Evolutionary conservation across 495 filamentous ascomycete genomes (phyloP).

Genomic region (Penicillium paxilli): DNA sequence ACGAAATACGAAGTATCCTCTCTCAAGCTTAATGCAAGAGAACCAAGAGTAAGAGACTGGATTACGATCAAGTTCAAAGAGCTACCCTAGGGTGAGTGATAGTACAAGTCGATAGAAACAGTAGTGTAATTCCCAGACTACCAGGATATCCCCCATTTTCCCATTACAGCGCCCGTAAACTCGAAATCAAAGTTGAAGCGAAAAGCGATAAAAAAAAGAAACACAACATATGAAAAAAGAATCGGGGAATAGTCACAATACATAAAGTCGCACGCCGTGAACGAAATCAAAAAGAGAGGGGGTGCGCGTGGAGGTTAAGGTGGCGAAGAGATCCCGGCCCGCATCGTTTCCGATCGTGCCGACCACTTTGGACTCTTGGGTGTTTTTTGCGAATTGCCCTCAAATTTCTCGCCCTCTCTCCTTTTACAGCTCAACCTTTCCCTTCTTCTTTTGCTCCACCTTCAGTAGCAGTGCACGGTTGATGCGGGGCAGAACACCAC

Average conservation of each 20-base stretch:
- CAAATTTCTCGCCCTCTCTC: too few species aligned
- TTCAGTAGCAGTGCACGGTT: slow-evolving; percentile 95
- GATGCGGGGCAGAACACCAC: slow-evolving; percentile 98
- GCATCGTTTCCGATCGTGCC: slow-evolving; percentile 14
- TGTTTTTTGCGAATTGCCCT: slow-evolving; percentile 6
- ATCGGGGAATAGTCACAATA: slow-evolving; percentile 34
- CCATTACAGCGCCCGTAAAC: slow-evolving; percentile 48
- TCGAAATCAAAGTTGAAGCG: slow-evolving; percentile 23
- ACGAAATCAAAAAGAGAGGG: slow-evolving; percentile 20
- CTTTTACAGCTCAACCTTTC: slow-evolving; percentile 59
- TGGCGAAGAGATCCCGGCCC: background rate
- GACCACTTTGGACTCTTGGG: too few species aligned
- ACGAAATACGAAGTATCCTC: too few species aligned
- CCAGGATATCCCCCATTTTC: slow-evolving; percentile 43
- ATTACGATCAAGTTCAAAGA: too few species aligned
- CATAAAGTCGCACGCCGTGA: slow-evolving; percentile 31
- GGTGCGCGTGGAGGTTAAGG: background rate
- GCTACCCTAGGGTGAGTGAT: too few species aligned
- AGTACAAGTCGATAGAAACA: slow-evolving; percentile 2
- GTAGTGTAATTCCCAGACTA: slow-evolving; percentile 38
- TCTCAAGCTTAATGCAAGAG: too few species aligned
- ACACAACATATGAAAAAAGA: slow-evolving; percentile 24
- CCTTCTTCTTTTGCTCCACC: slow-evolving; percentile 99
- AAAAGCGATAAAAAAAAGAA: slow-evolving; percentile 23
- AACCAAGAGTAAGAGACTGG: too few species aligned